Evolutionary conservation across 768 basidiomycete genomes (phyloP), one percentile per base, ranked within the genome.

Genomic region (Lyophyllum semitale): DNA sequence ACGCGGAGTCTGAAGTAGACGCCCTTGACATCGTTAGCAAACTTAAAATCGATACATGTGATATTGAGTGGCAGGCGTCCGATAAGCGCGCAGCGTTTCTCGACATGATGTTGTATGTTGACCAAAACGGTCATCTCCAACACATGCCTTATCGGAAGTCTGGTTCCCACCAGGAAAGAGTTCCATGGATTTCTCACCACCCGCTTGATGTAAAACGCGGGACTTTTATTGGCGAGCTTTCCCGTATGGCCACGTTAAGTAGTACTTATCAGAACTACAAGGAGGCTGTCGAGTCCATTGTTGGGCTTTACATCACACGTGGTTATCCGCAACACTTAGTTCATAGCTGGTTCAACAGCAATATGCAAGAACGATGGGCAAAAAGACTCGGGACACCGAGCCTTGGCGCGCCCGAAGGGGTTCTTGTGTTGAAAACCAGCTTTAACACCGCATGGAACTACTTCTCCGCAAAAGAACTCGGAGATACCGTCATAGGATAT

Each of bases 21-120:
- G 63, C 60, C 0, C 7, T 63, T 2, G 18, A 30, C 22, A 51
- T 49, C 11, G 9, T 54, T 1, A 37, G 13, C 13, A 35, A 6
- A 3, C 50, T 65, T 12, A 50, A 58, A 33, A 54, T 59, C 51
- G 59, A 61, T 55, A 48, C 25, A 20, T 65, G 64, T 52, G 44
- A 20, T n/a, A 65, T 65, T 23, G 55, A 61, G 42, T 64, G 61
- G 61, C 22, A 47, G 29, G 55, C 42, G 23, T 60, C 61, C 3
- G 35, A 38, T 26, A 13, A 4, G 3, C 29, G 25, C 1, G 45
- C 52, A 33, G 53, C 63, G 13, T 73, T 73, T 55, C 48, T 73
- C 33, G 70, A 73, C 53, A 64, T 68, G 61, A 55, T 56, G 13
- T 15, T 71, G 33, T 67, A 64, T 37, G 32, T 51, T 1, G 70